These are phyloP conservation scores for Boletellus ananas DNA, from an alignment of 768 basidiomycete species.

Conservation along the genomic window DNA sequence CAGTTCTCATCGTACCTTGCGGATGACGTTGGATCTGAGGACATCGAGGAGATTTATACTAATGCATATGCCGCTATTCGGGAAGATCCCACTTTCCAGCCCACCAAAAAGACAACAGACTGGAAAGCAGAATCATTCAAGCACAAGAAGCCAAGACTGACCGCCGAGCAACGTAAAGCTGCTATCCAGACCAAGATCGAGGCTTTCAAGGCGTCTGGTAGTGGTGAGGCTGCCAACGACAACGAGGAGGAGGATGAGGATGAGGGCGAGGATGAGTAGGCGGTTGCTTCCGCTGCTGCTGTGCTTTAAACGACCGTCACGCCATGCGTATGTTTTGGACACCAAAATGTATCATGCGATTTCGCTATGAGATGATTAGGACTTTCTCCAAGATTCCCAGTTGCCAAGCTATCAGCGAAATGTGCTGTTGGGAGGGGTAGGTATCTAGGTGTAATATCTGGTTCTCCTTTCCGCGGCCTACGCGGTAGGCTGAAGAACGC, in stretches of 20 bases:
- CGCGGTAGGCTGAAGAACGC: constrained; percentile 54
- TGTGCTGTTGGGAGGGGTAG: constrained; percentile 31
- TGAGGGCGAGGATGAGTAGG: constrained; percentile 53
- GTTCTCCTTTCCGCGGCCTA: constrained; percentile 41
- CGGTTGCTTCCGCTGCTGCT: constrained; percentile 1
- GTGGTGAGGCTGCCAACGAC: constrained; percentile 42
- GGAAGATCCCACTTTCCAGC: constrained; percentile 88
- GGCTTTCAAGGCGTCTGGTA: constrained; percentile 74
- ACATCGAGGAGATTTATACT: constrained; percentile 94
- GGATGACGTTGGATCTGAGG: constrained; percentile 92
- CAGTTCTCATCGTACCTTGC: constrained; percentile 95
- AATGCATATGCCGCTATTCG: constrained; percentile 95
- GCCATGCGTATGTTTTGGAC: constrained; percentile 21
- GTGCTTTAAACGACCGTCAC: constrained; percentile 11
- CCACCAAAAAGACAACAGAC: constrained; percentile 83
- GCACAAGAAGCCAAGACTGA: constrained; percentile 65
- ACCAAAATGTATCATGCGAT: constrained; percentile 4
- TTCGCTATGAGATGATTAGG: constrained; percentile 21
- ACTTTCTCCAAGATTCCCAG: constrained; percentile 43
- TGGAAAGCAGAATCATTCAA: constrained; percentile 87
- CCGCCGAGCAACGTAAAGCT: constrained; percentile 69
- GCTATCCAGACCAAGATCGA: constrained; percentile 86
- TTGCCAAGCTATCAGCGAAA: constrained; percentile 55
- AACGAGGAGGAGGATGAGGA: constrained; percentile 32
- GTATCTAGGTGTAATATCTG: constrained; percentile 43